Conservation (phyloP, 2,329 filamentous ascomycete species). For the Cyphellophora attinorum region DNA sequence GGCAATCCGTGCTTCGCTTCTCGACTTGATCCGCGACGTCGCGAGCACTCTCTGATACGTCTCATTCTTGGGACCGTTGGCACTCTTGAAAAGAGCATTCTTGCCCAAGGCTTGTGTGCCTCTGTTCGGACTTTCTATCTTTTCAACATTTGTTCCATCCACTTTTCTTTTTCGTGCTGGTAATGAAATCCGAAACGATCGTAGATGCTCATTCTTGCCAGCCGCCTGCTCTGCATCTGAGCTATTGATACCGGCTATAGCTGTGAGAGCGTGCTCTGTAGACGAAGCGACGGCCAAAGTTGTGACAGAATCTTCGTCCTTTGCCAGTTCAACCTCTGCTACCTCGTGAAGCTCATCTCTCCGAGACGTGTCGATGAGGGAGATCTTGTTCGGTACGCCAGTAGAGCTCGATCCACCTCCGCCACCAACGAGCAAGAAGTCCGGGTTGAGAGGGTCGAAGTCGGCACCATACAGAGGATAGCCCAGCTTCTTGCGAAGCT, state of each 20-base stretch:
- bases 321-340: slow-evolving; percentile 67
- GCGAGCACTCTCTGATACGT: slow-evolving; percentile 51
- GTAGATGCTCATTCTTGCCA: slow-evolving; percentile 75
- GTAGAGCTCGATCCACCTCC: slow-evolving; percentile 75
- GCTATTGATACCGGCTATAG: slow-evolving; percentile 78
- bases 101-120: slow-evolving; percentile 21
- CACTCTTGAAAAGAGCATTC: slow-evolving; percentile 23
- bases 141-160: slow-evolving; percentile 12
- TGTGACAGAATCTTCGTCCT: slow-evolving; percentile 81
- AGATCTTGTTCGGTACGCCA: slow-evolving; percentile 77
- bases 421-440: slow-evolving; percentile 70
- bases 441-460: slow-evolving; percentile 72
- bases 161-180: slow-evolving; percentile 34
- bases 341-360: slow-evolving; percentile 54
- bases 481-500: slow-evolving; percentile 39
- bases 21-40: slow-evolving; percentile 44
- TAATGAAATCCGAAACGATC: slow-evolving; percentile 58
- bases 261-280: slow-evolving; percentile 39
- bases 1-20: slow-evolving; percentile 47
- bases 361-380: slow-evolving; percentile 60
- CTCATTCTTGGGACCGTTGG: slow-evolving; percentile 39
- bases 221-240: slow-evolving; percentile 60
- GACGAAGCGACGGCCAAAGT: slow-evolving; percentile 64
- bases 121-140: slow-evolving; percentile 11
- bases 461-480: slow-evolving; percentile 84